Percentiles rank a stretch among this genome's conserved stretches.
Evolutionary conservation across 2,329 filamentous ascomycete genomes (phyloP).

Genomic region (Aureobasidium sp.): DNA sequence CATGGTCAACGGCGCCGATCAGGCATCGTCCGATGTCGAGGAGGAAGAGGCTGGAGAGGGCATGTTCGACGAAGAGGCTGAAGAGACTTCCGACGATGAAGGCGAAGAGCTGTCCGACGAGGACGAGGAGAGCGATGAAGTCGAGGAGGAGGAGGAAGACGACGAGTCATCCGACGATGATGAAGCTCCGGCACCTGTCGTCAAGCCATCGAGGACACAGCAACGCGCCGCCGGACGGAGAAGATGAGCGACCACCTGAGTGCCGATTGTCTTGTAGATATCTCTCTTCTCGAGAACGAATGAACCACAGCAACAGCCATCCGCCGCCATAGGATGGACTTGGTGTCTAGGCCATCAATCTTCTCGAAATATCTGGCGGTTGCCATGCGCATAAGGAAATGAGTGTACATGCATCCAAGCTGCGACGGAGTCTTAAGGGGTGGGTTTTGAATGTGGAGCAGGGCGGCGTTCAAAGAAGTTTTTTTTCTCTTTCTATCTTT

Average conservation of each 20-base stretch:
- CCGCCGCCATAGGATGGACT: neutral
- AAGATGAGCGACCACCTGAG: slow-evolving; percentile 16
- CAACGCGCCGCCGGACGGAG: slow-evolving; percentile 20
- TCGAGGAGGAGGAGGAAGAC: slow-evolving; percentile 24
- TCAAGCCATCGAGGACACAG: slow-evolving; percentile 18
- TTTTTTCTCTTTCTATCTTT: neutral
- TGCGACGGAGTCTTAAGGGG: slow-evolving; percentile 8
- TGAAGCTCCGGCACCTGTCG: slow-evolving; percentile 14
- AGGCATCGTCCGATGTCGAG: slow-evolving; percentile 20
- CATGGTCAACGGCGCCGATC: slow-evolving; percentile 19
- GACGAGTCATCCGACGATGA: slow-evolving; percentile 19
- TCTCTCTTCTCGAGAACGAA: neutral
- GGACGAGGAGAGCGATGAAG: slow-evolving; percentile 37
- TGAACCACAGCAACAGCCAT: neutral
- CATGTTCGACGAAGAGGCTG: slow-evolving; percentile 46
- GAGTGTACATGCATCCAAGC: slow-evolving; percentile 12
- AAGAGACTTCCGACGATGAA: slow-evolving; percentile 41
- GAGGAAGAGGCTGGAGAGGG: slow-evolving; percentile 29
- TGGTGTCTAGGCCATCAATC: neutral
- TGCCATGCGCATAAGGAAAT: neutral
- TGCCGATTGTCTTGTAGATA: slow-evolving; percentile 1
- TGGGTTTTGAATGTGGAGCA: neutral
- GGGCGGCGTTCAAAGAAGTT: neutral
- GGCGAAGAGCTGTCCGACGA: slow-evolving; percentile 42
- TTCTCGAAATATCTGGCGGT: neutral